Evolutionary conservation across 345 rosid species (phyloP), one percentile per base, ranked within the genome.

Genomic region (Salix suchowensis): DNA sequence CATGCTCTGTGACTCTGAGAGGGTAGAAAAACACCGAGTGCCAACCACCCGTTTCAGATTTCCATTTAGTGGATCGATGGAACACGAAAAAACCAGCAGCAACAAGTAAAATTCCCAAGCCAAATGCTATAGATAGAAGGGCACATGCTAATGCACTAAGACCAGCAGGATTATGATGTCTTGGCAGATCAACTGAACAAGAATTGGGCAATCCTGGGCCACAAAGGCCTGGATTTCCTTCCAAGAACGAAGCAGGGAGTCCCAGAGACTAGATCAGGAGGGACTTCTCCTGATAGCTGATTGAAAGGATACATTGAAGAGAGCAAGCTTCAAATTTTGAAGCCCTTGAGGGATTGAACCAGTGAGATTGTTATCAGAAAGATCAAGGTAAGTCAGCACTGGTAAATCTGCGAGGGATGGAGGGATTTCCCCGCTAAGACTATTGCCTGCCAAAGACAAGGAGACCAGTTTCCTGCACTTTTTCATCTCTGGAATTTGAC

Each of bases 381-480:
- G 86, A 80, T 95, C 98, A 82, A 95, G 94, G 85, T 95, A 95
- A 61, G 97, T 92, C 79, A 95, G 74, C 72, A 93, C 97, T 11
- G 94, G 96, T 70, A 95, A 74, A 68, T 91, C 93, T 68, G 92
- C 91, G 4, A 95, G 86, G 19, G 98, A 91, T 69, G 76, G 34
- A 21, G 98, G 92, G 77, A 95, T 91, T 78, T 81, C 85, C 77
- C 94, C 96, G 0, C 77, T 80, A 16, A 94, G 85, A 74, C 80
- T 89, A 76, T 94, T 94, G 78, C 84, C 86, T 39, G 97, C 95
- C 44, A 94, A 71, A 48, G 97, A 90, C 85, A 94, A 81, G 39
- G 97, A 92, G 70, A 94, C 97, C 39, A 94, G 86, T 77, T 90
- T 91, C 88, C 88, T 89, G 83, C 98, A 94, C 24, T 89, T 92